phyloP scores from a whole-genome alignment of 305 asterid species.

The Lippia alba region DNA sequence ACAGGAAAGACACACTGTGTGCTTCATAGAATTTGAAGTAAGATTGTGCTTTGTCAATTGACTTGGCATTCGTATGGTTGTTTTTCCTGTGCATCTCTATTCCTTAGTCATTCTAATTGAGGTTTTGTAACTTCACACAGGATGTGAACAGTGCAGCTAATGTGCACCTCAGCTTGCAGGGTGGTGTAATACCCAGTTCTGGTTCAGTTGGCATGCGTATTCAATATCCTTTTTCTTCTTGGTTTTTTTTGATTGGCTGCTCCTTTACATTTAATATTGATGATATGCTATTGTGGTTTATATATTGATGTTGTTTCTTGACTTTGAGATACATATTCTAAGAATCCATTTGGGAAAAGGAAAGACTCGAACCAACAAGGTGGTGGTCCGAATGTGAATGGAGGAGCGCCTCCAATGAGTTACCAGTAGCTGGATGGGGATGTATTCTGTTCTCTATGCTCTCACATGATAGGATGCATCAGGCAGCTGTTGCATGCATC shows the following conservation, averaged over 20 bases:
- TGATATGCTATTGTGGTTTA: not conserved
- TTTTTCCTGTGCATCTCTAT: constrained; percentile 7
- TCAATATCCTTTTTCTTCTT: constrained; percentile 83
- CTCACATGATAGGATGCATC: constrained; percentile 90
- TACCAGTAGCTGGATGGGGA: constrained; percentile 97
- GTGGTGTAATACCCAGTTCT: constrained; percentile 97
- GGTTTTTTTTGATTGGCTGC: constrained; percentile 12
- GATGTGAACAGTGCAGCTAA: constrained; percentile 90
- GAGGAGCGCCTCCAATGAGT: constrained; percentile 62
- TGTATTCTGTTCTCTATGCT: constrained; percentile 79
- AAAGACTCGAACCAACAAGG: constrained; percentile 65
- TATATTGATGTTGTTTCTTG: constrained; percentile 53
- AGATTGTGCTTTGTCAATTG: constrained; percentile 32
- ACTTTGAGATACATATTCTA: constrained; percentile 81
- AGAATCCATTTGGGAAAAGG: constrained; percentile 95
- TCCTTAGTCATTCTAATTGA: constrained; percentile 12
- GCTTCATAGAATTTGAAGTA: constrained; percentile 99
- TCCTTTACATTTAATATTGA: not conserved
- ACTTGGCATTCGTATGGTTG: not conserved
- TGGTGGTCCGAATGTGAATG: constrained; percentile 57
- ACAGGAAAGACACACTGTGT: constrained; percentile 98
- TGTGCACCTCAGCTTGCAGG: constrained; percentile 95
- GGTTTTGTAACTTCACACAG: constrained; percentile 51
- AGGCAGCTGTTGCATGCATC: constrained; percentile 91
- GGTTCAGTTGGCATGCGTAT: constrained; percentile 99